Evolutionary conservation across 208 protist genomes (phyloP), one percentile per base, ranked within the genome.

Genomic region (Trypanosoma avium): DNA sequence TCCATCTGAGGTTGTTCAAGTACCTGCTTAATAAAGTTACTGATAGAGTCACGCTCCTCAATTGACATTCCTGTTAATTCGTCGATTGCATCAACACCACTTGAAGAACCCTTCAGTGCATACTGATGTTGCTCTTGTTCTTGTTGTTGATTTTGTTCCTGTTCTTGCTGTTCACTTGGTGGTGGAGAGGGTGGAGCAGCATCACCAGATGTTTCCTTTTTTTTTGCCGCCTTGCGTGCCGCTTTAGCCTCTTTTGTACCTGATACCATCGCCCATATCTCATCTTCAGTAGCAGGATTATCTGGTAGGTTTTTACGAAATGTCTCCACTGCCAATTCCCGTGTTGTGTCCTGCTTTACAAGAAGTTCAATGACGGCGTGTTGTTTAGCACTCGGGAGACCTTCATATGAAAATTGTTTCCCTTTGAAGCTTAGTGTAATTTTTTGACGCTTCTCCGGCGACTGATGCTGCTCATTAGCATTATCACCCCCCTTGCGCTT

Each of bases 1-100:
- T 86, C 78, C 9, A 57, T 47, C 46, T 68, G 49, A 15, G 81
- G 82, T 29, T 85, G 63, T 55, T 86, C 74, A 33, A 94, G 77
- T 42, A 91, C 82, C 57, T 87, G 77, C 29, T 70, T 62, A 32
- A 94, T 94, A 61, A 91, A 94, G 50, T 87, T 77, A 67, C 90
- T 81, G 48, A 91, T 63, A 45, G 81, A 74, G 13, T 90, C 71
- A 50, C 79, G 76, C 69, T 91, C 73, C 70, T 85, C 78, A 19
- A 71, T 52, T 3, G 79, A 76, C 82, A 93, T 86, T 60, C 68
- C 58, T 12, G 46, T 59, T 56, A 85, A 50, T 56, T 90, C 81
- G 17, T 83, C 75, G 35, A 81, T 60, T 22, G 81, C 74, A 22
- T 70, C 70, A 27, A 72, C 57, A 40, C 53, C 62, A 9, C 26